A percentile compares a stretch with the other conserved stretches of the same genome.
Conservation (phyloP, 257 asterid species). For the Scutellaria galericulata region DNA sequence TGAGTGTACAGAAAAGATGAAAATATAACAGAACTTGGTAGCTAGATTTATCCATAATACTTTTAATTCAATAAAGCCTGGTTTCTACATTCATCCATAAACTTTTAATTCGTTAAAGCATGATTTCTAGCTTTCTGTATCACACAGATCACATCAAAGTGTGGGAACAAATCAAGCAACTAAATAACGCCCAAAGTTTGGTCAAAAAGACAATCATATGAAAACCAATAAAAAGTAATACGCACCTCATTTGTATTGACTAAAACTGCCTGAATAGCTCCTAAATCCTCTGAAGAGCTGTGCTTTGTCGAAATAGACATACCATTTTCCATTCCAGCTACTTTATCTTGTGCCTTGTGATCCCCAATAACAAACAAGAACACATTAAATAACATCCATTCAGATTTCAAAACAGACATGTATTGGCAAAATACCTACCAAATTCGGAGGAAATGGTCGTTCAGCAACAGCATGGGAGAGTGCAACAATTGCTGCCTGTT, state of each 20-base stretch:
- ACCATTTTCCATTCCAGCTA: slow-evolving; percentile 60
- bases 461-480: slow-evolving; percentile 97
- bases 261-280: slow-evolving; percentile 70
- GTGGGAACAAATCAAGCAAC: slow-evolving; percentile 27
- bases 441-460: slow-evolving; percentile 79
- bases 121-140: slow-evolving; percentile 15
- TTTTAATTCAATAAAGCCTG: not conserved
- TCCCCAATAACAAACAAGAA: slow-evolving; percentile 22
- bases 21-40: not conserved
- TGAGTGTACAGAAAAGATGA: not conserved
- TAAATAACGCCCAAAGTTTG: slow-evolving; percentile 7
- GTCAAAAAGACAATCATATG: slow-evolving; percentile 5
- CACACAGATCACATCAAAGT: slow-evolving; percentile 25
- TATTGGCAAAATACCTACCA: slow-evolving; percentile 54
- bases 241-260: slow-evolving; percentile 89
- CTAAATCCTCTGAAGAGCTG: slow-evolving; percentile 65
- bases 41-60: not conserved
- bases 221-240: slow-evolving; percentile 17
- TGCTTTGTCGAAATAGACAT: slow-evolving; percentile 65
- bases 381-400: slow-evolving; percentile 23
- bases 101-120: not conserved
- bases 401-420: slow-evolving; percentile 17
- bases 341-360: slow-evolving; percentile 67
- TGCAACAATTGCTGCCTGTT: slow-evolving; percentile 82
- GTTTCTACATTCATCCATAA: not conserved